Evolutionary conservation across 2,329 filamentous ascomycete species (phyloP).

Genomic region (Neonectria coccinea): DNA sequence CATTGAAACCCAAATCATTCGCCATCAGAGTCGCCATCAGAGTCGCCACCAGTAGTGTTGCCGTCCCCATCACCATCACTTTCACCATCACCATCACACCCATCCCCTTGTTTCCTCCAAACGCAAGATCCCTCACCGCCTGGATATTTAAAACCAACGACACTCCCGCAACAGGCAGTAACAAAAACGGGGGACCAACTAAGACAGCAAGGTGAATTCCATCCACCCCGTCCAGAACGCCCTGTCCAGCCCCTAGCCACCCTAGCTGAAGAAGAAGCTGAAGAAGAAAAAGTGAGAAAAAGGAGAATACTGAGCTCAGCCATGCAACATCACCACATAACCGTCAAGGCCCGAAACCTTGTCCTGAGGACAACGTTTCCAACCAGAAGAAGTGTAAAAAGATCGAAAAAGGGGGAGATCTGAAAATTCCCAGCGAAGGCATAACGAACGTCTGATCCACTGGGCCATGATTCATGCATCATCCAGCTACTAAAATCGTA

Average conservation of each 20-base stretch:
- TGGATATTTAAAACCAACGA: slow-evolving; percentile 30
- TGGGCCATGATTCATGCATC: slow-evolving; percentile 40
- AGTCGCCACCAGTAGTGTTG: too few species aligned
- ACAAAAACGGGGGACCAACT: slow-evolving; percentile 22
- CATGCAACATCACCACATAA: slow-evolving; percentile 40
- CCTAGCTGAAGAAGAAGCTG: slow-evolving; percentile 36
- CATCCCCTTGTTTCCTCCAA: slow-evolving; percentile 15
- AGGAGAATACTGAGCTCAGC: slow-evolving; percentile 41
- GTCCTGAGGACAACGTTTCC: slow-evolving; percentile 27
- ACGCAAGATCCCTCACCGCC: slow-evolving; percentile 15
- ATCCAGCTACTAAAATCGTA: slow-evolving; percentile 47
- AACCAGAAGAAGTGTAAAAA: slow-evolving; percentile 30
- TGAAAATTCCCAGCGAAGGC: slow-evolving; percentile 27
- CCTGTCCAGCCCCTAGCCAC: slow-evolving; percentile 34
- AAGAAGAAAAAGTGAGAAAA: slow-evolving; percentile 23
- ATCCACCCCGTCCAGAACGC: slow-evolving; percentile 28
- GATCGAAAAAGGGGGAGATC: slow-evolving; percentile 27
- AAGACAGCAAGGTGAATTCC: slow-evolving; percentile 23
- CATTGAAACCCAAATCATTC: slow-evolving; percentile 24
- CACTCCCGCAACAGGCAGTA: slow-evolving; percentile 20
- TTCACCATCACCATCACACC: slow-evolving; percentile 11
- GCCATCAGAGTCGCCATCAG: slow-evolving; percentile 3
- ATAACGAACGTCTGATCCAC: slow-evolving; percentile 43
- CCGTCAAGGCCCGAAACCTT: slow-evolving; percentile 27
- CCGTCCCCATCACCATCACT: too few species aligned